Percentiles rank a stretch among this genome's conserved stretches.
phyloP scores from a whole-genome alignment of 192 early-diverging fungal species.

The Backusella tuberculispora region DNA sequence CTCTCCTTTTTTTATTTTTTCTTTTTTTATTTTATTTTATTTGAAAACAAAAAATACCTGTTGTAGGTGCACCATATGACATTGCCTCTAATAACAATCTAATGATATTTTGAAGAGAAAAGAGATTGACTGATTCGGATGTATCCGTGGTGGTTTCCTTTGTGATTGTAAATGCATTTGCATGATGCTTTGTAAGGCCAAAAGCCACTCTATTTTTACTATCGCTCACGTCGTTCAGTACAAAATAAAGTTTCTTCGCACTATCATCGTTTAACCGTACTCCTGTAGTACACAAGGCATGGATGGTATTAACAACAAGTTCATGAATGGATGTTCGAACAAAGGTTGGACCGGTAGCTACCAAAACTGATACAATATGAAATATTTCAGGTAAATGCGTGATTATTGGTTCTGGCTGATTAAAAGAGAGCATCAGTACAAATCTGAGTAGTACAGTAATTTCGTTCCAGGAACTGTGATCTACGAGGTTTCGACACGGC shows the following conservation, averaged over 20 bases:
- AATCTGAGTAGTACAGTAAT: constrained; percentile 87
- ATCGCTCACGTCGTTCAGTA: constrained; percentile 79
- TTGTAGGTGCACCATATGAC: constrained; percentile 57
- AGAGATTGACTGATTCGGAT: constrained; percentile 47
- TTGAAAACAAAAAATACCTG: constrained; percentile 46
- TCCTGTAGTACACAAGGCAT: constrained; percentile 66
- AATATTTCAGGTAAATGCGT: constrained; percentile 82
- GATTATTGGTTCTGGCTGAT: constrained; percentile 67
- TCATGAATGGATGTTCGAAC: constrained; percentile 87
- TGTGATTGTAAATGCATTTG: constrained; percentile 67
- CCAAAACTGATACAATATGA: constrained; percentile 78
- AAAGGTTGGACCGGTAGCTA: constrained; percentile 79
- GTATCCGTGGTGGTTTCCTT: constrained; percentile 50
- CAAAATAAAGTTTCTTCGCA: constrained; percentile 51
- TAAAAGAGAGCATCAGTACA: constrained; percentile 86
- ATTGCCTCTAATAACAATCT: constrained; percentile 67
- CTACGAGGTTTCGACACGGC: constrained; percentile 66
- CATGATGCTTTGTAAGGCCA: constrained; percentile 67
- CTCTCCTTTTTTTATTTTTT: background rate
- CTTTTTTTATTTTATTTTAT: too few species aligned
- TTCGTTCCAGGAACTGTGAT: constrained; percentile 85
- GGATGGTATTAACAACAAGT: constrained; percentile 87
- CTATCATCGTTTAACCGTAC: constrained; percentile 52
- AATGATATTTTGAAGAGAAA: constrained; percentile 55
- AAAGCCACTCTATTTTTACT: constrained; percentile 75